Evolutionary conservation across 2,329 filamentous ascomycete species (phyloP).

Genomic region (Pestalotiopsis sp.): DNA sequence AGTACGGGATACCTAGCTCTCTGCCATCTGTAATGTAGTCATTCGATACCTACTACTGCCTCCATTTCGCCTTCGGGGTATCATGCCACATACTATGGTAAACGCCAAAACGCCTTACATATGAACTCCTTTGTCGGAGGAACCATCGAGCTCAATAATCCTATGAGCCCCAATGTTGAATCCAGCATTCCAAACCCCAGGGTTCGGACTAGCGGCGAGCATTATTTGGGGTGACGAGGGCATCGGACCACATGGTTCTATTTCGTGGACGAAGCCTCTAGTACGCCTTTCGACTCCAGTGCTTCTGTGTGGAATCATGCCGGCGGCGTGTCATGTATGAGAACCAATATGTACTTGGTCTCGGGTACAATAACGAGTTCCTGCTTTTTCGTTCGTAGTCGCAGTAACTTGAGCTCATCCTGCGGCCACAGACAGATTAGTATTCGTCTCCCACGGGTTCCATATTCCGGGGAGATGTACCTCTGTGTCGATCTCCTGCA

Average conservation of each 20-base stretch:
- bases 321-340: conserved; percentile 79
- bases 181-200: not conserved
- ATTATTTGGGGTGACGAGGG: not conserved
- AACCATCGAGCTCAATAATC: not conserved
- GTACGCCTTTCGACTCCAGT: not conserved
- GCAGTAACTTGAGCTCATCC: conserved; percentile 77
- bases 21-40: not conserved
- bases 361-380: conserved; percentile 85
- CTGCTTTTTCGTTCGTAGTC: conserved; percentile 81
- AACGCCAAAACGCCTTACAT: not conserved
- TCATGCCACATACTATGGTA: conserved; percentile 4
- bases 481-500: conserved; percentile 74
- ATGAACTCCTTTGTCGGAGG: not conserved
- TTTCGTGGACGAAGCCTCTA: not conserved
- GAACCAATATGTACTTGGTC: conserved; percentile 75
- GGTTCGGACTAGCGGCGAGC: not conserved
- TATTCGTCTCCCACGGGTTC: not conserved
- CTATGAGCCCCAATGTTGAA: not conserved
- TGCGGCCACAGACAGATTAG: conserved; percentile 30
- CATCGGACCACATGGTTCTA: not conserved
- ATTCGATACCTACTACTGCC: not conserved
- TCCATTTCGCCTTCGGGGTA: not conserved
- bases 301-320: conserved; percentile 43
- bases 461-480: conserved; percentile 37
- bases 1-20: not conserved